Evolutionary conservation across 768 basidiomycete species (phyloP).

Genomic region (Amanita polypyramis): DNA sequence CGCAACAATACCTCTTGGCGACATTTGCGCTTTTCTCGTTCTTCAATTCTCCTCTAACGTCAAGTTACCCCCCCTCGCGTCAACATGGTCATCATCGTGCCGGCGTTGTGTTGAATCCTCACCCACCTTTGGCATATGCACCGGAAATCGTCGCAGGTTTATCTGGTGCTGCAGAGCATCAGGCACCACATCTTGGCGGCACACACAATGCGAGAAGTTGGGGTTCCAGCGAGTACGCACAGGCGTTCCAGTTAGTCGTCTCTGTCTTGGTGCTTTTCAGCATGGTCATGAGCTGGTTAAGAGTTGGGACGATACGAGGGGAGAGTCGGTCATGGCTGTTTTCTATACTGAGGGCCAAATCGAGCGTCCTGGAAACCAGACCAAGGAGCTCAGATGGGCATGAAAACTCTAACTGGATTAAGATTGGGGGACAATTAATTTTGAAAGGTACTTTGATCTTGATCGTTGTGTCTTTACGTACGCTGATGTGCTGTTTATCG

Average conservation of each 20-base stretch:
- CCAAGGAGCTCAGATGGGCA: not conserved
- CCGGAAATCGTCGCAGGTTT: conserved; percentile 20
- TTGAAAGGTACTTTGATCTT: conserved; percentile 3
- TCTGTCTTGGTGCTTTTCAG: conserved; percentile 54
- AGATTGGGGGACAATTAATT: conserved; percentile 2
- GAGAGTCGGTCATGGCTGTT: conserved; percentile 2
- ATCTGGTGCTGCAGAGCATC: conserved; percentile 16
- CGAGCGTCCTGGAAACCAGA: conserved; percentile 4
- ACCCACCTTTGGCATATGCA: conserved; percentile 22
- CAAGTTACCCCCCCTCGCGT: conserved; percentile 22
- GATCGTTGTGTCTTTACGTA: conserved; percentile 3
- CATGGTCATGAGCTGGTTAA: conserved; percentile 29
- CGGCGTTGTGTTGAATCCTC: conserved; percentile 40
- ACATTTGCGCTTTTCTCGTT: conserved; percentile 80
- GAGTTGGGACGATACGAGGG: conserved; percentile 13
- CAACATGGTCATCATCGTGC: conserved; percentile 36
- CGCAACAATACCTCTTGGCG: conserved; percentile 67
- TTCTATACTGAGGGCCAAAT: conserved; percentile 10
- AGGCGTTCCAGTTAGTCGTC: conserved; percentile 54
- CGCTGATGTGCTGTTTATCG: not conserved
- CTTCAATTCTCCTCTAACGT: conserved; percentile 65
- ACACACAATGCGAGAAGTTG: conserved; percentile 18
- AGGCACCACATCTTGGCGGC: conserved; percentile 13
- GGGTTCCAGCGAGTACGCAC: conserved; percentile 44
- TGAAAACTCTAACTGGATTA: conserved; percentile 5